Conservation (phyloP, 2,329 filamentous ascomycete species). For the Alternaria panax region DNA sequence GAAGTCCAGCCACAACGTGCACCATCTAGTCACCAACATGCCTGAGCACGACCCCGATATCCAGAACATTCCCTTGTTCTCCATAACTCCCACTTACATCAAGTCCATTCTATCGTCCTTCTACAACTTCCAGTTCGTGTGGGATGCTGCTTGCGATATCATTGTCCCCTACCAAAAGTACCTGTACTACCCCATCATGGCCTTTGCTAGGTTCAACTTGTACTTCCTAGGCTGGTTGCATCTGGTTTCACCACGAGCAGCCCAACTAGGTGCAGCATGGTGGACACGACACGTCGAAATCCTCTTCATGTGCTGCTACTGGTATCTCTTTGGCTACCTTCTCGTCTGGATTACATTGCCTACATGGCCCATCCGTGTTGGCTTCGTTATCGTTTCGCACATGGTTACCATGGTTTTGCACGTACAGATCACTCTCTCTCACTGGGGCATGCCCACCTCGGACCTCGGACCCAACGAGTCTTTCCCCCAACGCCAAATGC, state of each 20-base stretch:
- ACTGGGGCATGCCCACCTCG: slow-evolving; percentile 92
- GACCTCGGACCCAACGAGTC: slow-evolving; percentile 85
- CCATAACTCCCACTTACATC: slow-evolving; percentile 82
- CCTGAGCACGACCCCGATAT: slow-evolving; percentile 57
- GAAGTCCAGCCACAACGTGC: slow-evolving; percentile 74
- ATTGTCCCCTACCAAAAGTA: slow-evolving; percentile 78
- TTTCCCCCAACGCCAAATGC: slow-evolving; percentile 88
- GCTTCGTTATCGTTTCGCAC: slow-evolving; percentile 82
- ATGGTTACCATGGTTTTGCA: slow-evolving; percentile 82
- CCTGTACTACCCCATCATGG: slow-evolving; percentile 82
- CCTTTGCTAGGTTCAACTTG: slow-evolving; percentile 85
- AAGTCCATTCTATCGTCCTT: slow-evolving; percentile 77
- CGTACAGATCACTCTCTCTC: slow-evolving; percentile 88
- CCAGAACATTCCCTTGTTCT: slow-evolving; percentile 81
- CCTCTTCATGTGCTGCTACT: slow-evolving; percentile 79
- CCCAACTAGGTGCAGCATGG: slow-evolving; percentile 76
- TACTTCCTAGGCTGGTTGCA: slow-evolving; percentile 83
- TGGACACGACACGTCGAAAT: slow-evolving; percentile 88
- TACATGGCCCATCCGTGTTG: slow-evolving; percentile 70
- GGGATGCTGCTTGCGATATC: slow-evolving; percentile 75
- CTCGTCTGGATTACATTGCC: slow-evolving; percentile 77
- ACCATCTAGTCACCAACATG: slow-evolving; percentile 71
- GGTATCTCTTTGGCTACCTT: slow-evolving; percentile 86
- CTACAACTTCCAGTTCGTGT: slow-evolving; percentile 81
- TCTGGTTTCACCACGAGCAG: slow-evolving; percentile 73